Evolutionary conservation across 441 rosid genomes (phyloP).

Genomic region (Monsonia emarginata): DNA sequence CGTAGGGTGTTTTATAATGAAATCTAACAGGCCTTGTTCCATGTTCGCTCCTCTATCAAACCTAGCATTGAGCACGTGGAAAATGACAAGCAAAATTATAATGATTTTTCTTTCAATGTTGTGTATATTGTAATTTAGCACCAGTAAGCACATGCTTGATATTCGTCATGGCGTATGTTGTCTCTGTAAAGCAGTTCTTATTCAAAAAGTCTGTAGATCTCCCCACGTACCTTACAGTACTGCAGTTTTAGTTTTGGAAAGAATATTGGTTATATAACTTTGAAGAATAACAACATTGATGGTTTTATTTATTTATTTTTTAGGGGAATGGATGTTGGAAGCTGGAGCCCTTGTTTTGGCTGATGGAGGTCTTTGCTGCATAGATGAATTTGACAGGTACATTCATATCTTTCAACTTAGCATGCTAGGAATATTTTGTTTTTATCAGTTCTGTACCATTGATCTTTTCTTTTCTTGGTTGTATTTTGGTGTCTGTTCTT

Average conservation of each 20-base stretch:
- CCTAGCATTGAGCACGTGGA: not conserved
- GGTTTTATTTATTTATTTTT: conserved; percentile 12
- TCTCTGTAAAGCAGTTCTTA: not conserved
- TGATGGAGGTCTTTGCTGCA: conserved; percentile 97
- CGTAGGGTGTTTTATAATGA: not conserved
- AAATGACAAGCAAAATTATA: not conserved
- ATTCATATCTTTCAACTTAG: not conserved
- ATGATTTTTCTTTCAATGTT: no score
- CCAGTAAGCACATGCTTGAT: not conserved
- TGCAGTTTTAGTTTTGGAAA: not conserved
- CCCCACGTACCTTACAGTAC: not conserved
- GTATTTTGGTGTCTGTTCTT: not conserved
- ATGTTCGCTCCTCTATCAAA: not conserved
- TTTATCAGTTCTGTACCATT: not conserved
- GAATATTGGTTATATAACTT: conserved; percentile 12
- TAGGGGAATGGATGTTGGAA: conserved; percentile 98
- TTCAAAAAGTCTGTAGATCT: not conserved
- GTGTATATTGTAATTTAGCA: not conserved
- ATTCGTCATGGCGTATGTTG: not conserved
- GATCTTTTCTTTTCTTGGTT: not conserved
- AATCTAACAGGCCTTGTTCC: not conserved
- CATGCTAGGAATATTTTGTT: not conserved
- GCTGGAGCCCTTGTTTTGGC: conserved; percentile 99
- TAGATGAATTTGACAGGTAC: conserved; percentile 91
- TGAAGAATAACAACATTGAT: conserved; percentile 8